Conservation (phyloP, 192 early-diverging fungal genomes). For the Coemansia sp. region DNA sequence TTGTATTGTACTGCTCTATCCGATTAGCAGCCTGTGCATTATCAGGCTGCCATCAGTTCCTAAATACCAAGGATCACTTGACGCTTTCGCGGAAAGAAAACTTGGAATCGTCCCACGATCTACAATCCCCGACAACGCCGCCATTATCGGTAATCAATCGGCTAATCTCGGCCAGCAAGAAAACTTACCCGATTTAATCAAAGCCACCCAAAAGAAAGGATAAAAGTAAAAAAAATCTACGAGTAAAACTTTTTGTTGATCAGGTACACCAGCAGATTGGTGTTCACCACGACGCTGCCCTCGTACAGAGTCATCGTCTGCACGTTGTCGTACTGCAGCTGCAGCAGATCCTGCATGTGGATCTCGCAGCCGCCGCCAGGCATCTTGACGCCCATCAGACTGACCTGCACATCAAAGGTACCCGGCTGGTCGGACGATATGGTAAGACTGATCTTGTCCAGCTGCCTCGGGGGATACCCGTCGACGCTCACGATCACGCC, state of each 20-base stretch:
- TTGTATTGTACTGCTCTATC: neutral
- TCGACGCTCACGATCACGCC: conserved; percentile 87
- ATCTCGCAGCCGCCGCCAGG: conserved; percentile 75
- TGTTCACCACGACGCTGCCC: conserved; percentile 88
- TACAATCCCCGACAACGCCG: no score
- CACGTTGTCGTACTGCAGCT: conserved; percentile 90
- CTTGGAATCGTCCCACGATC: no score
- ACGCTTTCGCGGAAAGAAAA: neutral
- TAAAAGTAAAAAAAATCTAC: conserved; percentile 8
- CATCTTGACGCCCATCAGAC: conserved; percentile 66
- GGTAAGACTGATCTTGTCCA: conserved; percentile 82
- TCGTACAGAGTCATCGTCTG: conserved; percentile 90
- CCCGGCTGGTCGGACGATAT: conserved; percentile 91
- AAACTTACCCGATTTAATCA: neutral
- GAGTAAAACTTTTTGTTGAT: conserved; percentile 93
- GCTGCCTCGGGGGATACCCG: conserved; percentile 79
- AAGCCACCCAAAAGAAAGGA: neutral
- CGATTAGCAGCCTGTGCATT: neutral
- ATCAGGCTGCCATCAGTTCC: neutral
- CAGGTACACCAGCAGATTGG: conserved; percentile 91
- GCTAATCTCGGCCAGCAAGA: neutral
- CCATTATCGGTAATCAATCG: neutral
- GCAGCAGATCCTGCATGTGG: conserved; percentile 87
- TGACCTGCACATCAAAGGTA: conserved; percentile 84
- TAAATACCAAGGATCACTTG: neutral